Evolutionary conservation across 805 yeast genomes (phyloP).

Genomic region (Hanseniaspora pseudoguilliermondii): DNA sequence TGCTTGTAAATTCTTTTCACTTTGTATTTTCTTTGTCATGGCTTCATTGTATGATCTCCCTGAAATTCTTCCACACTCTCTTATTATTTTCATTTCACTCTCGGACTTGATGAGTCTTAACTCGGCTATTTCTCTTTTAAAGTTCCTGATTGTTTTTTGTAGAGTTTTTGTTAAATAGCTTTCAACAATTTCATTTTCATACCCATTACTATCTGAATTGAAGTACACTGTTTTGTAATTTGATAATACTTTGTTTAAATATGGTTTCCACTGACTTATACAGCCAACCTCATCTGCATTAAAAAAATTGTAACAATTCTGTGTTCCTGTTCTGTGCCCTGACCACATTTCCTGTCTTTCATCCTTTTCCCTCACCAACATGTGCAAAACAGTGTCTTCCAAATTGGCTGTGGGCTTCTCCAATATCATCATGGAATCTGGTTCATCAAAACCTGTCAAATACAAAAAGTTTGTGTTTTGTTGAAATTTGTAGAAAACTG

Average conservation of each 20-base stretch:
- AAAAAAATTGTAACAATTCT: conserved; percentile 69
- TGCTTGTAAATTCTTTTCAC: conserved; percentile 69
- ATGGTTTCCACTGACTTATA: conserved; percentile 32
- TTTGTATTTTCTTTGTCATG: conserved; percentile 47
- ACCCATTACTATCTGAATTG: conserved; percentile 32
- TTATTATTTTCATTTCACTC: conserved; percentile 66
- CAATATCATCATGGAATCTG: conserved; percentile 56
- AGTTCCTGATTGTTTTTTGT: conserved; percentile 18
- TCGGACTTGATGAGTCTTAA: conserved; percentile 59
- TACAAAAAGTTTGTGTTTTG: conserved; percentile 83
- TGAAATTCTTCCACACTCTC: conserved; percentile 69
- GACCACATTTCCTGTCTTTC: conserved; percentile 81
- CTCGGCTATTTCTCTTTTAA: conserved; percentile 20
- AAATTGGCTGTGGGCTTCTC: conserved; percentile 46
- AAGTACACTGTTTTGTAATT: conserved; percentile 42
- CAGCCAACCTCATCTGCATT: conserved; percentile 70
- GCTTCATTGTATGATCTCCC: conserved; percentile 78
- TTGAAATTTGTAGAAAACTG: conserved; percentile 83
- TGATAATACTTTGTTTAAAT: conserved; percentile 36
- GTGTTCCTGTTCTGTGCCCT: conserved; percentile 78
- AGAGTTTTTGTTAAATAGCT: conserved; percentile 23
- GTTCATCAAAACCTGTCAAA: conserved; percentile 86
- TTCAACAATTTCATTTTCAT: conserved; percentile 17
- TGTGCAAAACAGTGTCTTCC: conserved; percentile 50
- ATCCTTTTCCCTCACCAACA: conserved; percentile 79